Base-by-base conservation (phyloP, 345 rosid genomes). In the Viola odorata region DNA sequence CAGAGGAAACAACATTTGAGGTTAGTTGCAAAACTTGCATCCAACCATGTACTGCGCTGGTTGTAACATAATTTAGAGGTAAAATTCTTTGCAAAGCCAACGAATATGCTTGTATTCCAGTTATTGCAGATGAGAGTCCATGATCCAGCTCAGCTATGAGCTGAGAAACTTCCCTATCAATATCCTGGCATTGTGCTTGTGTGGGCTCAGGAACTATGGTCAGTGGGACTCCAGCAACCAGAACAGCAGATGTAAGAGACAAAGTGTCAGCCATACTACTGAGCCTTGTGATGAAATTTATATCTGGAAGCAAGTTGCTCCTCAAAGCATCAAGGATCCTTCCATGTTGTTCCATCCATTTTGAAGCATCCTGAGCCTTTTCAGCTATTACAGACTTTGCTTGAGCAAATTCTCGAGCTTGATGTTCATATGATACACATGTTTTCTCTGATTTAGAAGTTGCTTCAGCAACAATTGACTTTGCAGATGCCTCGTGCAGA, bases 141-240 rank as follows among this genome's bases (percentile, higher is more conserved):
- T 59, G 72, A 74, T 81, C 87, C 75, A 88, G 73, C 60, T 91
- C 94, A 17, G 80, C 72, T 57, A 88, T 70, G 44, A 86, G 75
- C 69, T 79, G 81, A 62, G 86, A 80, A 56, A 86, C 85, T 69
- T 91, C 98, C 77, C 79, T 76, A 69, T 88, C 96, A 80, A 88
- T 79, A 55, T 88, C 88, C 61, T 76, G 75, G 81, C 96, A 88
- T 52, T 86, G 96, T 62, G 74, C 88, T 78, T 78, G 96, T 42
- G 96, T 88, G 56, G 98, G 96, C 80, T 91, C 98, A 63, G 98
- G 96, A 75, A 91, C 96, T 16, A 91, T 77, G 68, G 94, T 81
- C 72, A 88, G 75, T 60, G 91, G 98, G 65, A 91, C 82, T 45
- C 91, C 91, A 55, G 94, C 89, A 58, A 71, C 85, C 50, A 80